A percentile compares a stretch with the other conserved stretches of the same genome.
Conservation (phyloP, 208 protist genomes). For the Wallacemonas sp. region DNA sequence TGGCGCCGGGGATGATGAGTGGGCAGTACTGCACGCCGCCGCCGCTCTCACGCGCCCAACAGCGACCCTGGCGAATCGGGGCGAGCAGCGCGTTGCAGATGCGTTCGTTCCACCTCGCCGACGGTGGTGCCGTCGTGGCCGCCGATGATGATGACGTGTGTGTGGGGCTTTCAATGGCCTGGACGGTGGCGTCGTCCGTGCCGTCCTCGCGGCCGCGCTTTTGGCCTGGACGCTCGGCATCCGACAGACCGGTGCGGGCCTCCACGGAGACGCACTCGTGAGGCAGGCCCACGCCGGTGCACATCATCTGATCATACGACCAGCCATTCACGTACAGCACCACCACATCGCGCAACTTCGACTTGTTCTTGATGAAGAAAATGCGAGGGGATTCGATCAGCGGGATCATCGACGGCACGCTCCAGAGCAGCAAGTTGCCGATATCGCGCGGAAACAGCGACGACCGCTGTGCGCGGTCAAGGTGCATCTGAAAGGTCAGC, state of each 20-base stretch:
- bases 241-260: neutral
- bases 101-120: constrained; percentile 27
- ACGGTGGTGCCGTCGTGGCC: no score
- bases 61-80: constrained; percentile 38
- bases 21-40: constrained; percentile 64
- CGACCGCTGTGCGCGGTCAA: constrained; percentile 34
- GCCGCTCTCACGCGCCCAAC: constrained; percentile 46
- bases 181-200: neutral
- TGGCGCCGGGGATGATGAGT: constrained; percentile 43
- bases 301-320: constrained; percentile 77
- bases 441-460: constrained; percentile 68
- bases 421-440: constrained; percentile 75
- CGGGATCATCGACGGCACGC: constrained; percentile 63
- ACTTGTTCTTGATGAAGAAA: constrained; percentile 82
- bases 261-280: no score
- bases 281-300: constrained; percentile 39
- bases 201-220: neutral
- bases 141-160: no score
- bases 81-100: constrained; percentile 43
- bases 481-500: constrained; percentile 60
- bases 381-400: constrained; percentile 70
- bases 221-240: neutral
- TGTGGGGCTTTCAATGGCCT: neutral
- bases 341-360: constrained; percentile 64
- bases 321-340: constrained; percentile 82